Base-by-base conservation (phyloP, 2,329 filamentous ascomycete species). In the Stylonectria norvegica region DNA sequence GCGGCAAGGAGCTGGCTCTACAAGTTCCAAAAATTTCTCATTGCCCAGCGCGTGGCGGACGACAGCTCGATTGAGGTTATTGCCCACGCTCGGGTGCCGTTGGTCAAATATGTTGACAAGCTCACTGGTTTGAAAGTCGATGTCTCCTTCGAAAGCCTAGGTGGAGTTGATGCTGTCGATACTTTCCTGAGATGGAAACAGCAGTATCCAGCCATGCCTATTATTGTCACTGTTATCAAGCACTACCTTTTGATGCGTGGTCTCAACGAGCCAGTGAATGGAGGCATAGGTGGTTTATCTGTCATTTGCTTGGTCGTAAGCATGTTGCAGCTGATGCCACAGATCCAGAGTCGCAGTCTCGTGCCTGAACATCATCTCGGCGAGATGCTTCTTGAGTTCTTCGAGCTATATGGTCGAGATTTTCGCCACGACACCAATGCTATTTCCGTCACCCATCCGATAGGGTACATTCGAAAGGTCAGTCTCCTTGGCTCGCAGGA, bases 221-320 rank as follows among this genome's bases (percentile, higher is more conserved):
- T 87, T 28, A 70, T 98, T 17, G 88, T 95, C 25, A 84, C 89
- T 1, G 62, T 97, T 18, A 78, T 98, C 66, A 98, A 98, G 68
- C 93, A 98, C 52, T 90, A 94, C 44, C 71, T 98, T 18, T 74
- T 86, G 25, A 94, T 98, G 80, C 81, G 89, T 46, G 87, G 84
- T 1, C 72, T 96, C 37, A 96, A 96, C 53, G 93, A 98, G 63
- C 90, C 95, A 4, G 85, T 87, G 28, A 87, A 82, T 45, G 93
- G 93, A 40, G 93, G 93, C 3, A 81, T 98, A 37, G 93, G 93
- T 38, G 93, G 93, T 3, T 97, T 96, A 60, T 88, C 89, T 1
- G 85, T 95, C 49, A 96, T 91, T 40, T 98, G 93, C 69, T 73
- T 98, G 47, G 87, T 96, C 5, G 87, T 93, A 43, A 93, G 86